Evolutionary conservation across 148 eudicot species (phyloP).

Genomic region (Heliosperma pusillum): DNA sequence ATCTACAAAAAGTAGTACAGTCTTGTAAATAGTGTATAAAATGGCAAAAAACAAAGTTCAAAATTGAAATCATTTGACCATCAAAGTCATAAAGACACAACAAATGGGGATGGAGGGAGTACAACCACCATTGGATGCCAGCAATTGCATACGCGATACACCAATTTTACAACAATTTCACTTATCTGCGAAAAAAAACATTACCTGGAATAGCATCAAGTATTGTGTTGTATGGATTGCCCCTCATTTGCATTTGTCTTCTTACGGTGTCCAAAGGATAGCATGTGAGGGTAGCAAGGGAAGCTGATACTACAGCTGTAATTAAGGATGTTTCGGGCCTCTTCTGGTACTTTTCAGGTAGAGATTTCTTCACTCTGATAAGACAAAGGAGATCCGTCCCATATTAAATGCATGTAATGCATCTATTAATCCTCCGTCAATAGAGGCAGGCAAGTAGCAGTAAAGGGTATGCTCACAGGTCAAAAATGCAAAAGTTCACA

Average conservation of each 20-base stretch:
- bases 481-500: constrained; percentile 93
- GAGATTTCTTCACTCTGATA: constrained; percentile 86
- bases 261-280: constrained; percentile 92
- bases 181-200: background rate
- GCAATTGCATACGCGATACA: background rate
- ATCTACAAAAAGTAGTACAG: too few species aligned
- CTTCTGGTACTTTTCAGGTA: constrained; percentile 86
- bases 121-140: background rate
- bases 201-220: constrained; percentile 92
- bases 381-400: constrained; percentile 25
- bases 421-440: constrained; percentile 13
- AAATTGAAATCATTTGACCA: too few species aligned
- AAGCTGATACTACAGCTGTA: constrained; percentile 77
- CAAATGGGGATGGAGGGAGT: too few species aligned
- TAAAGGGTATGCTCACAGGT: constrained; percentile 74
- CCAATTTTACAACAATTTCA: background rate
- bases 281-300: constrained; percentile 79
- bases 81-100: too few species aligned
- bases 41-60: background rate
- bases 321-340: constrained; percentile 75
- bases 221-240: constrained; percentile 72
- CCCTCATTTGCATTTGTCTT: constrained; percentile 98
- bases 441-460: constrained; percentile 26
- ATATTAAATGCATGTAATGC: constrained; percentile 15
- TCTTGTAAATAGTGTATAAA: background rate